A percentile compares a stretch with the other conserved stretches of the same genome.
These are phyloP conservation scores for Mortierella sp. DNA, from an alignment of 371 early-diverging fungal species.

Conservation along the genomic window DNA sequence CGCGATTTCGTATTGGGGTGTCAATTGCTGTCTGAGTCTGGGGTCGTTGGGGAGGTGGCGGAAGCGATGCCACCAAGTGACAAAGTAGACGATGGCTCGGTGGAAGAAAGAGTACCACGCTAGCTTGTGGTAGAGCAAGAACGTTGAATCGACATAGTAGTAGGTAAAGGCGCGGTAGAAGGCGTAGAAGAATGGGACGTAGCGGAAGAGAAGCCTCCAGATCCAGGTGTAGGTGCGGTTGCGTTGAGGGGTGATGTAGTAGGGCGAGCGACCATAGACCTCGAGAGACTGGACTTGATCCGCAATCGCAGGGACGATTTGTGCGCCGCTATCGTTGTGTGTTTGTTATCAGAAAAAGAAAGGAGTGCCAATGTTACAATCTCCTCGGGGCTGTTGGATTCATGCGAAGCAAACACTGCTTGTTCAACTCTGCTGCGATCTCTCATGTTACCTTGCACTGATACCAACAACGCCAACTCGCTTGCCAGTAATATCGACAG, in stretches of 20 bases:
- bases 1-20: conserved; percentile 40
- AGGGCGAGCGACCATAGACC: conserved; percentile 35
- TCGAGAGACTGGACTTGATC: conserved; percentile 39
- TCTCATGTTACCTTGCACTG: conserved; percentile 33
- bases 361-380: background rate
- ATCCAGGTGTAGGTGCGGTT: conserved; percentile 29
- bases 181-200: conserved; percentile 31
- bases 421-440: background rate
- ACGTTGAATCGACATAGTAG: conserved; percentile 29
- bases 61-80: conserved; percentile 45
- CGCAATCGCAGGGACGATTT: conserved; percentile 45
- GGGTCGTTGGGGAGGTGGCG: conserved; percentile 20
- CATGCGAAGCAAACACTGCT: conserved; percentile 5
- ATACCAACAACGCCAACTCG: conserved; percentile 50
- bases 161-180: conserved; percentile 30
- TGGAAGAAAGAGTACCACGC: conserved; percentile 48
- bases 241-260: conserved; percentile 33
- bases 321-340: conserved; percentile 25
- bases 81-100: conserved; percentile 23
- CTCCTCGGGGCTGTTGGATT: background rate
- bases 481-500: conserved; percentile 44
- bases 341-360: no score
- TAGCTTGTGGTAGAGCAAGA: conserved; percentile 41
- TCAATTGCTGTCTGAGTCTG: conserved; percentile 27
- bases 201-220: conserved; percentile 36